Base-by-base conservation (phyloP, 2,329 filamentous ascomycete species). In the Colletotrichum orbiculare region DNA sequence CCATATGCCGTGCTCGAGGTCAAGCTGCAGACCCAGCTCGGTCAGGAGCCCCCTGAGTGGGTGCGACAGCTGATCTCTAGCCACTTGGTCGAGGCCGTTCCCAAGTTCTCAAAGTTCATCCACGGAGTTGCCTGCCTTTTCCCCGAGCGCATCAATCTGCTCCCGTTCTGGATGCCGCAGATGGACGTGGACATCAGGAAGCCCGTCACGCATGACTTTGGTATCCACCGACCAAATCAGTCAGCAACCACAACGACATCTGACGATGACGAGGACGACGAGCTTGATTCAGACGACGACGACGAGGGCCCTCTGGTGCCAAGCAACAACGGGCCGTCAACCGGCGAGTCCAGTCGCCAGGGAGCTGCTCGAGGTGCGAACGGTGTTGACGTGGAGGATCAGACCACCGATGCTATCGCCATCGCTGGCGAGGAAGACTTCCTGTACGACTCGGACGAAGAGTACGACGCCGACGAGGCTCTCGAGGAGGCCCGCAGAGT, bases 51-150 rank as follows among this genome's bases (percentile, higher is more conserved):
- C 12, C 96, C 96, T 0, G 92, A 96, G 74, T 99, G 96, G 96
- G 95, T 99, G 71, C 90, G 94, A 25, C 93, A 98, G 74, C 85
- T 99, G 55, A 97, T 94, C 48, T 87, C 93, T 11, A 97, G 94
- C 68, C 96, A 99, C 80, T 85, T 99, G 13, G 96, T 99, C 2
- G 96, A 99, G 80, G 94, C 96, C n/a, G 94, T 99, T 2, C 96
- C 96, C 67, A 99, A 99, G 76, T 99, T 98, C 79, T 97, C 94
- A 74, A 99, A 99, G 80, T 99, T 98, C 77, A 98, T 99, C 64
- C 96, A 99, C 77, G 96, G 96, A 64, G 94, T 91, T 2, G 95
- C 95, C 9, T 92, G 88, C 10, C 81, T 99, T 49, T 96, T 97
- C 77, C 94, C 94, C 0, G 86, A 89, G 48, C 89, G 91, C 60